Conservation (phyloP, 2,329 filamentous ascomycete species). For the Monosporascus cannonballus region DNA sequence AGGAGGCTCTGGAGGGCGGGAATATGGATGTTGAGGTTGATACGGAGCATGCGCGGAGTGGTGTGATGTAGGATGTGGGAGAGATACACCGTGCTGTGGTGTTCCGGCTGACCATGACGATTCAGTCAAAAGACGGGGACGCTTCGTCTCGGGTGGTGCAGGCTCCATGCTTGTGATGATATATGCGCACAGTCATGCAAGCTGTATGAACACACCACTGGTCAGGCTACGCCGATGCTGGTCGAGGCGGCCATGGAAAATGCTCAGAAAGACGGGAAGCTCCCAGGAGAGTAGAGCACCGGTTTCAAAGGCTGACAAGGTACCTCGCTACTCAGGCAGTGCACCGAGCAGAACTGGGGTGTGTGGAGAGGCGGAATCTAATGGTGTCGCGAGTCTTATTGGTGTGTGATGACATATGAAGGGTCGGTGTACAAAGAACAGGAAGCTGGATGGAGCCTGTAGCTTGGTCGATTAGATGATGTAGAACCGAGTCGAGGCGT, state of each 20-base stretch:
- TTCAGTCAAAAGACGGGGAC: slow-evolving; percentile 46
- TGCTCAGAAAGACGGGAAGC: slow-evolving; percentile 24
- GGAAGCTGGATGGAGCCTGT: slow-evolving; percentile 1
- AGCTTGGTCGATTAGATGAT: slow-evolving; percentile 2
- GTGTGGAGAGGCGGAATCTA: slow-evolving; percentile 16
- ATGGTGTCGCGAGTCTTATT: slow-evolving; percentile 16
- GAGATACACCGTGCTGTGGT: slow-evolving; percentile 39
- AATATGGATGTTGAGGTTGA: slow-evolving; percentile 30
- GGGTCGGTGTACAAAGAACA: slow-evolving; percentile 17
- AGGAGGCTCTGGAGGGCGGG: slow-evolving; percentile 31
- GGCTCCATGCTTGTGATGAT: slow-evolving; percentile 52
- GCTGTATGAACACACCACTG: slow-evolving; percentile 24
- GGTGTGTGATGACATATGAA: slow-evolving; percentile 17
- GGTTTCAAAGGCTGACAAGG: slow-evolving; percentile 19
- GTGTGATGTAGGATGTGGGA: slow-evolving; percentile 40
- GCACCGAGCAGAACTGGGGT: slow-evolving; percentile 16
- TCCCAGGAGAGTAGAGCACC: slow-evolving; percentile 20
- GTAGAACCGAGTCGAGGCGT: slow-evolving; percentile 17
- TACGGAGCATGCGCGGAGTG: slow-evolving; percentile 32
- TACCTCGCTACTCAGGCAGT: slow-evolving; percentile 16
- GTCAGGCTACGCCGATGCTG: slow-evolving; percentile 28
- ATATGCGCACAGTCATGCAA: slow-evolving; percentile 29
- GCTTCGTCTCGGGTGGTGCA: slow-evolving; percentile 53
- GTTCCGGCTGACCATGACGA: slow-evolving; percentile 35
- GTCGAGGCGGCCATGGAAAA: slow-evolving; percentile 30